A percentile compares a stretch with the other conserved stretches of the same genome.
These are phyloP conservation scores for Corymbia maculata DNA, from an alignment of 345 rosid species.

Conservation along the genomic window DNA sequence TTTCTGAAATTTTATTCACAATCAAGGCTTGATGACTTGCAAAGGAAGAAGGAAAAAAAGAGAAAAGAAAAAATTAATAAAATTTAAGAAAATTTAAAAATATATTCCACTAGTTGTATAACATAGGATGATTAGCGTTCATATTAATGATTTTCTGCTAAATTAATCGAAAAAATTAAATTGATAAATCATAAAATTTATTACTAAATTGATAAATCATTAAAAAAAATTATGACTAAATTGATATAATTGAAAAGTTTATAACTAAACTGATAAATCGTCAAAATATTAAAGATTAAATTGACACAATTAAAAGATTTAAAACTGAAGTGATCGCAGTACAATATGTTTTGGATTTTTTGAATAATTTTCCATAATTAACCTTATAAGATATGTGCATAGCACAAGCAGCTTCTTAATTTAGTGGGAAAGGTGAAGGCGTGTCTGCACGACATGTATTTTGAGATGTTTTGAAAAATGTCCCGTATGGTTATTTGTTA, in stretches of 20 bases:
- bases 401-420: not conserved
- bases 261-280: too few species aligned
- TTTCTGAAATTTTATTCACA: not conserved
- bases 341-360: not conserved
- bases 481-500: too few species aligned
- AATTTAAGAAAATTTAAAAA: too few species aligned
- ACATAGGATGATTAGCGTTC: accelerated
- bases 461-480: not conserved
- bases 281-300: not conserved
- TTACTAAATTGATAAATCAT: not conserved
- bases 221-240: not conserved
- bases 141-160: accelerated
- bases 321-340: accelerated
- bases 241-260: not conserved
- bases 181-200: not conserved
- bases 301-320: not conserved
- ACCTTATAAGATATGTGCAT: not conserved
- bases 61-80: too few species aligned
- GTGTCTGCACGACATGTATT: not conserved
- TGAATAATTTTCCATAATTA: not conserved
- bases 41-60: not conserved
- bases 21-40: accelerated
- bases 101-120: not conserved
- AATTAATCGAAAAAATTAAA: too few species aligned
- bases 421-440: not conserved